phyloP scores from a whole-genome alignment of 2,329 filamentous ascomycete species.

The Cladosporium phlei region DNA sequence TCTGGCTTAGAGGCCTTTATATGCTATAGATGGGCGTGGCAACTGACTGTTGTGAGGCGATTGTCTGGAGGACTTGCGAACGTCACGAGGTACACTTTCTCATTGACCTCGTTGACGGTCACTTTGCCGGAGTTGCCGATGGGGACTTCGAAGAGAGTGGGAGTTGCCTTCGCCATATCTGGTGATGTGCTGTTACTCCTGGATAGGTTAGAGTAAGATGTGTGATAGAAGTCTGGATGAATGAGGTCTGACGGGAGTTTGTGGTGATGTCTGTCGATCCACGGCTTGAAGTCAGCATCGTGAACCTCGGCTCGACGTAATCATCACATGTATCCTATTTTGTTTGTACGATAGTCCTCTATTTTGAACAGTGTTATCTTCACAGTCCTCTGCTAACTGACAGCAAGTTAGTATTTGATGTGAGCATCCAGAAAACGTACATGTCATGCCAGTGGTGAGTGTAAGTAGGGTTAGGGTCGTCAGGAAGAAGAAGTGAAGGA shows the following conservation, averaged over 20 bases:
- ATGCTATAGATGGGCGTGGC: too few species aligned
- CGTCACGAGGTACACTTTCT: slow-evolving; percentile 66
- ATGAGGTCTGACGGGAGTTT: not conserved
- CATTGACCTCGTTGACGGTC: slow-evolving; percentile 56
- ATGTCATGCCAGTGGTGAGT: too few species aligned
- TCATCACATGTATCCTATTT: not conserved
- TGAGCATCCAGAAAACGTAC: too few species aligned
- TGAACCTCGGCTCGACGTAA: slow-evolving; percentile 9
- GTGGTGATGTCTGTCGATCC: not conserved
- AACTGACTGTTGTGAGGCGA: slow-evolving; percentile 57
- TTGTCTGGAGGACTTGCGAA: slow-evolving; percentile 71
- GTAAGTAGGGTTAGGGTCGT: too few species aligned
- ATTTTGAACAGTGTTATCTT: too few species aligned
- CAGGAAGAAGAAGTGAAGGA: too few species aligned
- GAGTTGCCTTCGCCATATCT: not conserved
- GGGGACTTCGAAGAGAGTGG: slow-evolving; percentile 28
- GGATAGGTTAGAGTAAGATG: too few species aligned
- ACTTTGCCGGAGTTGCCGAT: slow-evolving; percentile 43
- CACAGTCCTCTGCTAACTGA: too few species aligned
- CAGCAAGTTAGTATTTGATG: too few species aligned
- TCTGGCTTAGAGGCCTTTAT: too few species aligned
- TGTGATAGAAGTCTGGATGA: not conserved
- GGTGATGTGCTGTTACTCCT: not conserved
- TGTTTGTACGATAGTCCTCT: too few species aligned
- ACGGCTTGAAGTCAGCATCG: not conserved